Evolutionary conservation across 202 grass and related monocot species (phyloP).

Genomic region (Setaria viridis): DNA sequence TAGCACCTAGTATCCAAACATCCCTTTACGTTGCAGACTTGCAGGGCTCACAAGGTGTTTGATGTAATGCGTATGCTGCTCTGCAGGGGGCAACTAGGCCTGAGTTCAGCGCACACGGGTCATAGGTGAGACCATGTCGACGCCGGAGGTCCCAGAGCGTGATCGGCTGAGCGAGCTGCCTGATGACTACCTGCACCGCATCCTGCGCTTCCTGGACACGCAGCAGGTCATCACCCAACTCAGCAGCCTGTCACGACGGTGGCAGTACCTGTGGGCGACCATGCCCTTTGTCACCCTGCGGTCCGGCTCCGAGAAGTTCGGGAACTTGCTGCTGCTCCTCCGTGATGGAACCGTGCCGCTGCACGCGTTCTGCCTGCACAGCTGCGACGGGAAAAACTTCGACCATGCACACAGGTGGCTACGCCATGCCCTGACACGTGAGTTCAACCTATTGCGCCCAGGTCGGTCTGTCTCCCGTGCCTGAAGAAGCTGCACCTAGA

Average conservation of each 20-base stretch:
- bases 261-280: neutral
- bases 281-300: neutral
- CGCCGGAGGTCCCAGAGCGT: neutral
- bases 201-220: neutral
- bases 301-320: neutral
- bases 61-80: neutral
- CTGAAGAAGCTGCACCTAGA: slow-evolving; percentile 11
- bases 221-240: neutral
- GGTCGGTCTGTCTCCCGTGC: neutral
- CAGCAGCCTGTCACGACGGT: neutral
- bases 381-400: neutral
- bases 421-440: neutral
- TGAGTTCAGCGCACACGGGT: too few relatives aligned
- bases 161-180: neutral
- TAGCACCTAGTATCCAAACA: too few relatives aligned
- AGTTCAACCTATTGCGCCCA: neutral
- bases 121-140: too few relatives aligned
- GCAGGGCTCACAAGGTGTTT: neutral
- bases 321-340: neutral
- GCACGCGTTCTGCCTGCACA: neutral
- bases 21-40: too few relatives aligned
- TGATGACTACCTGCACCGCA: neutral
- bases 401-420: neutral
- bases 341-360: neutral
- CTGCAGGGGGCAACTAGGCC: neutral